phyloP scores from a whole-genome alignment of 768 basidiomycete genomes.

The Lanmaoa pseudosensibilis region DNA sequence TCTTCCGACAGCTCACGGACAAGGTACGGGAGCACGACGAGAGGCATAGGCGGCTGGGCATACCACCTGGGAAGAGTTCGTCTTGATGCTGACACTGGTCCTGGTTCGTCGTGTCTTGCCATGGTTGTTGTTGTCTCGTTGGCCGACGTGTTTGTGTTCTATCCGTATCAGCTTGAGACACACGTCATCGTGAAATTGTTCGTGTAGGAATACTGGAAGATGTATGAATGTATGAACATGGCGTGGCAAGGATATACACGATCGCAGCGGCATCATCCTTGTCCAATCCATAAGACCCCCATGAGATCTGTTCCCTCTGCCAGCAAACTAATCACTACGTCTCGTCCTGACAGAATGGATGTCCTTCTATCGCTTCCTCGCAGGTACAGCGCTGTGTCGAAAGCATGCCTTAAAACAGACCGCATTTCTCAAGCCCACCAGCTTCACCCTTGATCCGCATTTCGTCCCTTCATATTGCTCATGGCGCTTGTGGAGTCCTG shows the following conservation, averaged over 20 bases:
- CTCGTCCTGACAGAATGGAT: neutral
- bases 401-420: too few species aligned
- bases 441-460: too few species aligned
- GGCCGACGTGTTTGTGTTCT: neutral
- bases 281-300: neutral
- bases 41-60: constrained; percentile 28
- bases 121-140: neutral
- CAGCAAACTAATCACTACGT: too few species aligned
- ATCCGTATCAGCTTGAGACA: neutral
- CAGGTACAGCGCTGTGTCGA: too few species aligned
- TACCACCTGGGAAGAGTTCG: constrained; percentile 26
- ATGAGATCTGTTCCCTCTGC: neutral
- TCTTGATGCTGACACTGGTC: constrained; percentile 9
- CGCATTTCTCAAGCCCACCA: too few species aligned
- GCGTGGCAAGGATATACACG: too few species aligned
- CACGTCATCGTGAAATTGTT: neutral
- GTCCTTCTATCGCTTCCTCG: neutral
- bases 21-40: constrained; percentile 29
- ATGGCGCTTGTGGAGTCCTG: too few species aligned
- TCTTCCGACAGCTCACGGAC: constrained; percentile 21
- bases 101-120: neutral
- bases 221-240: neutral
- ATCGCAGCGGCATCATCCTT: neutral
- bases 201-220: neutral
- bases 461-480: too few species aligned